Conservation (phyloP, 371 early-diverging fungal species). For the Funneliformis caledonium region DNA sequence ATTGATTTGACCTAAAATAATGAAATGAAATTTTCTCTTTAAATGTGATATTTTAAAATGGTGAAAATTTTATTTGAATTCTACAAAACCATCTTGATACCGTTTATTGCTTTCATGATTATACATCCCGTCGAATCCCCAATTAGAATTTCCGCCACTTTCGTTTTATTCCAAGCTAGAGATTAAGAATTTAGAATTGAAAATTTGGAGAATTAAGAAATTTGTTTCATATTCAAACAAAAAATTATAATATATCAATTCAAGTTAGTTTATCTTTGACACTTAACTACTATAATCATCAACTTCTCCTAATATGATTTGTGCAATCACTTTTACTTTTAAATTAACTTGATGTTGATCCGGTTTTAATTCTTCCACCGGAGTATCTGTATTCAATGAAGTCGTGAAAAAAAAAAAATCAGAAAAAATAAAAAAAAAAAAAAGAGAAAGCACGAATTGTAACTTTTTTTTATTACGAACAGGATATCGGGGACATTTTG, state of each 20-base stretch:
- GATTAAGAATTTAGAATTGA: not conserved
- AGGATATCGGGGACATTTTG: not conserved
- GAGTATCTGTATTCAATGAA: not conserved
- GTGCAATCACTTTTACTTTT: slow-evolving; percentile 33
- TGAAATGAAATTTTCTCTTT: not conserved
- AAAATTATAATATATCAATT: not conserved
- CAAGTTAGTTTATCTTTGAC: not conserved
- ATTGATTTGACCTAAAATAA: slow-evolving; percentile 21
- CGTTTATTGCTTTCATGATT: slow-evolving; percentile 33
- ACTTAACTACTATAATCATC: slow-evolving; percentile 26
- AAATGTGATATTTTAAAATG: not conserved
- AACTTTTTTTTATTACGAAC: not conserved
- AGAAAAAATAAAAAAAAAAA: not conserved
- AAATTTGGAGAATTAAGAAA: not conserved
- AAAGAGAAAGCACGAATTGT: not conserved
- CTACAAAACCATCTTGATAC: not conserved
- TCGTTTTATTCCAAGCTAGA: slow-evolving; percentile 29
- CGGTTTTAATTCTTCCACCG: slow-evolving; percentile 7
- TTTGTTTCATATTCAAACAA: not conserved
- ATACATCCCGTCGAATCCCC: slow-evolving; percentile 36
- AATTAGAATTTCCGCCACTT: slow-evolving; percentile 38
- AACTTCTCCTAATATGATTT: slow-evolving; percentile 33
- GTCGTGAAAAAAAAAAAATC: too few relatives aligned
- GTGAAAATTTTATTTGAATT: not conserved
- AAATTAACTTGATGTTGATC: slow-evolving; percentile 38